These are phyloP conservation scores for Rubroboletus satanas DNA, from an alignment of 768 basidiomycete genomes.

Conservation along the genomic window DNA sequence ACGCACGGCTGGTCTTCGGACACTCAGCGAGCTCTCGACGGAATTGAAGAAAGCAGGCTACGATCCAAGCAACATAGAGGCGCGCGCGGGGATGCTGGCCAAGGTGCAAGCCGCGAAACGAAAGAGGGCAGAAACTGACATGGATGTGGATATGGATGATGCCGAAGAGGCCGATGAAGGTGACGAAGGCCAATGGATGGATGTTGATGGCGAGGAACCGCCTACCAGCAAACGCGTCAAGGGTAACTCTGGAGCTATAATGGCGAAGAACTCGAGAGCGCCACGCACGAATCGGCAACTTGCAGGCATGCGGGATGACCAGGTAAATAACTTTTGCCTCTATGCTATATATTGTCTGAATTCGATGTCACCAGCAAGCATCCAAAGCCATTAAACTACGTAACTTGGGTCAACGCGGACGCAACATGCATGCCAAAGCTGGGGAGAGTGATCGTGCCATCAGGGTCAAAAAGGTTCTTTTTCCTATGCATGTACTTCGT, in stretches of 20 bases:
- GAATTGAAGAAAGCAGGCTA: slow-evolving; percentile 85
- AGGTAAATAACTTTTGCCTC: slow-evolving; percentile 35
- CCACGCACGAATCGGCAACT: slow-evolving; percentile 73
- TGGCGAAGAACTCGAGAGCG: slow-evolving; percentile 45
- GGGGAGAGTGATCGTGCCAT: slow-evolving; percentile 87
- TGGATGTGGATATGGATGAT: slow-evolving; percentile 60
- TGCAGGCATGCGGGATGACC: slow-evolving; percentile 74
- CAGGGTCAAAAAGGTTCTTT: slow-evolving; percentile 74
- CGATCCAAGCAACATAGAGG: slow-evolving; percentile 83
- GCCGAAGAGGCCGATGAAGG: slow-evolving; percentile 32
- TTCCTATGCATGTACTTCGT: not conserved
- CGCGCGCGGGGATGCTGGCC: slow-evolving; percentile 80
- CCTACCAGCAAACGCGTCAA: slow-evolving; percentile 60
- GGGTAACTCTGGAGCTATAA: slow-evolving; percentile 54
- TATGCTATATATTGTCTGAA: not conserved
- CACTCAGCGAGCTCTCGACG: slow-evolving; percentile 69
- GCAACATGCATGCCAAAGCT: slow-evolving; percentile 86
- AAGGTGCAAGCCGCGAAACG: slow-evolving; percentile 69
- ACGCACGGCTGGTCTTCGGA: slow-evolving; percentile 65
- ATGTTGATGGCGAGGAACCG: slow-evolving; percentile 47
- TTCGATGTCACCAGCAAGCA: slow-evolving; percentile 54
- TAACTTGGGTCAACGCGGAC: slow-evolving; percentile 80
- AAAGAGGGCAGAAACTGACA: slow-evolving; percentile 48
- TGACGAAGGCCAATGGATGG: slow-evolving; percentile 50
- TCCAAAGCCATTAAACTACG: slow-evolving; percentile 77